phyloP scores from a whole-genome alignment of 2,329 filamentous ascomycete species.

The Pyricularia grisea region DNA sequence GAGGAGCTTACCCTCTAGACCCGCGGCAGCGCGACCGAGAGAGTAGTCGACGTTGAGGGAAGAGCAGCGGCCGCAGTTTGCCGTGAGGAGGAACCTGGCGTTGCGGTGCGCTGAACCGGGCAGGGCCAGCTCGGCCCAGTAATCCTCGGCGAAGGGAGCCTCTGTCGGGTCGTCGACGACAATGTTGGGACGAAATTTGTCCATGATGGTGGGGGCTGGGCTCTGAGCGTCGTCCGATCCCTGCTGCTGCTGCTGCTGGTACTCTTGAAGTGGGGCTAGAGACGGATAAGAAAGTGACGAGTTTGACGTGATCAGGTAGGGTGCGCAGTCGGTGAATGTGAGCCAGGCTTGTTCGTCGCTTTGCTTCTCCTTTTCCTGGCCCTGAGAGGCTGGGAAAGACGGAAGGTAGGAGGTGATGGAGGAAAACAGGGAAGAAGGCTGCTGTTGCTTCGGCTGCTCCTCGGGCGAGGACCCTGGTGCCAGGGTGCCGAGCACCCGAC shows the following conservation, averaged over 20 bases:
- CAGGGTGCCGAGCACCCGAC: neutral
- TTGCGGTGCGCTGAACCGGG: neutral
- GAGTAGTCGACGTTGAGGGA: conserved; percentile 65
- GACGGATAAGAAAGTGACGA: neutral
- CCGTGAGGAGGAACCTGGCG: conserved; percentile 47
- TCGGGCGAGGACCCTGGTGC: neutral
- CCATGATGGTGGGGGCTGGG: neutral
- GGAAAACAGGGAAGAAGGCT: neutral
- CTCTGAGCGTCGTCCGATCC: too few species aligned
- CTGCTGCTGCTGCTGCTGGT: too few species aligned
- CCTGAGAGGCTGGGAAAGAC: neutral
- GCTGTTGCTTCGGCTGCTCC: neutral
- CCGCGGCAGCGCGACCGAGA: conserved; percentile 48
- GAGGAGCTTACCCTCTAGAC: conserved; percentile 12
- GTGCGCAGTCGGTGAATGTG: neutral
- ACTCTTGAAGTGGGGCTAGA: neutral
- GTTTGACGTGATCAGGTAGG: neutral
- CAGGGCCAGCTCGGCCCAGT: neutral
- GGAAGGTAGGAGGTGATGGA: neutral
- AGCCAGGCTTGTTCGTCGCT: neutral
- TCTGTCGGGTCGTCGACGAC: neutral
- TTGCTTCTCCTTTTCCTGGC: neutral
- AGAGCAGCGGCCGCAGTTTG: conserved; percentile 59
- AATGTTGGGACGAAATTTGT: neutral
- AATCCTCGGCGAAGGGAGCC: neutral